Evolutionary conservation across 1,284 basidiomycete species (phyloP), one percentile per base, ranked within the genome.

Genomic region (Tilletiopsis washingtonensis): DNA sequence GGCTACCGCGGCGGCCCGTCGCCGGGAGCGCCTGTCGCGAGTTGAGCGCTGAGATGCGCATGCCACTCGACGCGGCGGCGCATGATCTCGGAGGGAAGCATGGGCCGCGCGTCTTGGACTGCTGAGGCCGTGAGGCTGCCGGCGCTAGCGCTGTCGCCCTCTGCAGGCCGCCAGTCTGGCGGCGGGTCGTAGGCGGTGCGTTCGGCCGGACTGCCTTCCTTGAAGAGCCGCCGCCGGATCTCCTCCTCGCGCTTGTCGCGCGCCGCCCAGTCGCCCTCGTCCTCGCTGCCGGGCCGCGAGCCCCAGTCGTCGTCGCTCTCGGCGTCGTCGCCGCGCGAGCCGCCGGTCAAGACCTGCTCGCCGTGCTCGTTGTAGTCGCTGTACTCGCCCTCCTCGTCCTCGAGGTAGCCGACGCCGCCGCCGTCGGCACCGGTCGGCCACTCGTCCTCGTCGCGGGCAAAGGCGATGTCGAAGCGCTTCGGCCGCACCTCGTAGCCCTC

Each of bases 401-500:
- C 11, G 17, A 25, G n/a, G 3, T 12, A n/a, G 26, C 41, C 32
- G 17, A 19, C 25, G 12, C 36, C 45, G 4, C 17, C 24, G 11
- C 25, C 14, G 27, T 36, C 25, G 6, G n/a, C 25, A 12, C 26
- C 36, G 4, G 25, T 34, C 5, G 25, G 25, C 5, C 21, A n/a
- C n/a, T n/a, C n/a, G 21, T 40, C 36, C 41, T 7, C 21, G 21
- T 47, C 23, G 26, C 9, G n/a, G 5, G 51, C 27, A 36, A 41
- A 47, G 20, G 40, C 50, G 34, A 47, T 44, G 29, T 43, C 44
- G 39, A 51, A 61, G 17, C 40, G 49, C 29, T 49, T 57, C 26
- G 56, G 49, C 19, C 37, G 24, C n/a, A 61, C 53, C 29, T 61
- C 58, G 43, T 51, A 41, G 17, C 58, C 58, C 40, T 61, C 58